Evolutionary conservation across 768 basidiomycete genomes (phyloP), one percentile per base, ranked within the genome.

Genomic region (Trametes villosa): DNA sequence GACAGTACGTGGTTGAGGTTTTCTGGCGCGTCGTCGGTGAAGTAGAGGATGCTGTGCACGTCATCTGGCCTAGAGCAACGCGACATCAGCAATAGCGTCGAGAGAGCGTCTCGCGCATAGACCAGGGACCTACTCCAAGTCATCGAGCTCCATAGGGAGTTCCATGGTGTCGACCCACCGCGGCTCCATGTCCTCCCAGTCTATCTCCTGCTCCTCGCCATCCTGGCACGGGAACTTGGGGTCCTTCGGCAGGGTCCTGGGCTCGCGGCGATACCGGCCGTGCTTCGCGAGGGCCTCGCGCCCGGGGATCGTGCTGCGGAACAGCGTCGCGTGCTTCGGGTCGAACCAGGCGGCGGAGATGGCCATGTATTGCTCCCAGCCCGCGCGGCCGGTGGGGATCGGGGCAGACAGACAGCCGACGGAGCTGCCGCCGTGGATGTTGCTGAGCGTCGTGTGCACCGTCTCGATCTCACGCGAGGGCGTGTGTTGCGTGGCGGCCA

Each of bases 191-290:
- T 76, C 75, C 8, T 81, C 78, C 86, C 87, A 88, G 53, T 81
- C 72, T 34, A 81, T 48, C 1, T 53, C 45, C 55, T 65, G 22
- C 65, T 53, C 41, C 56, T 65, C 26, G 66, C 70, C 11, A 33
- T 62, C 45, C 17, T n/a, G n/a, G 34, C 46, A 9, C 52, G 47
- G 27, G 30, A n/a, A 27, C 30, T 64, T 45, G 0, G 56, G 46
- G 4, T 62, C 54, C 22, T 51, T 51, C 18, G 51, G 24, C n/a
- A 9, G 65, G 64, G 75, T 76, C 65, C 79, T 76, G 60, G 82
- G 72, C 63, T 83, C 81, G 18, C 87, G 79, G 68, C 89, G 87
- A 87, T 87, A 87, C 46, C 89, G 78, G 29, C 91, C 91, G 13
- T 92, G 89, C 66, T 88, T 86, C 2, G 81, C 71, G 17, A n/a